These are phyloP conservation scores for Periconia sp. DNA, from an alignment of 2,329 filamentous ascomycete genomes.

Conservation along the genomic window DNA sequence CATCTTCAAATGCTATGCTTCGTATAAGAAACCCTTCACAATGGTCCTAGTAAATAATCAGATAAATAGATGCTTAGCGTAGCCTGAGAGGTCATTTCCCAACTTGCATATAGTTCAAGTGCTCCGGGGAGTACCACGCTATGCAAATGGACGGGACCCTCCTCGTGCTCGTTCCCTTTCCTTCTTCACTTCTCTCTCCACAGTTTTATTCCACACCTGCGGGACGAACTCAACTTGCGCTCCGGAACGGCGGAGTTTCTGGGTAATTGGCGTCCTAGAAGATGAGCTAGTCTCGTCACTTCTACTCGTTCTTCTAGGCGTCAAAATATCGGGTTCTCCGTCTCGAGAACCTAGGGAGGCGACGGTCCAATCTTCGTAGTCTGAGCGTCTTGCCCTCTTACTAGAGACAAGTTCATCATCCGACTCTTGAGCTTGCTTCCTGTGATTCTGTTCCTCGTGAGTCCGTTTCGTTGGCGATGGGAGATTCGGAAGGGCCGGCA, in stretches of 20 bases:
- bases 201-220: constrained; percentile 18
- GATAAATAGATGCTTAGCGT: no score
- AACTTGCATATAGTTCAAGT: no score
- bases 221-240: constrained; percentile 17
- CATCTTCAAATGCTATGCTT: no score
- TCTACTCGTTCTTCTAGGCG: background rate
- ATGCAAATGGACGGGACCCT: constrained; percentile 5
- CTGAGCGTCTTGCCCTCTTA: background rate
- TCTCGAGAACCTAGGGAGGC: background rate
- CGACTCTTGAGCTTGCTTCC: no score
- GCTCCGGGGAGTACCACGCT: no score
- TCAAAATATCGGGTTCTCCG: background rate
- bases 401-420: background rate
- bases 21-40: no score
- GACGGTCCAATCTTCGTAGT: background rate
- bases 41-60: no score
- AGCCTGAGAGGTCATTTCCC: no score
- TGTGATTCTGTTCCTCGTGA: no score
- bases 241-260: constrained; percentile 24
- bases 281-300: constrained; percentile 1
- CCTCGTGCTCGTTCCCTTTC: background rate
- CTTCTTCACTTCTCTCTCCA: constrained; percentile 5
- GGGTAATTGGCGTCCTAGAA: no score
- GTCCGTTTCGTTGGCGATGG: no score
- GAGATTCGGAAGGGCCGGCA: no score